Conservation (phyloP, 192 early-diverging fungal genomes). For the Rhizoclosmatium sp. region DNA sequence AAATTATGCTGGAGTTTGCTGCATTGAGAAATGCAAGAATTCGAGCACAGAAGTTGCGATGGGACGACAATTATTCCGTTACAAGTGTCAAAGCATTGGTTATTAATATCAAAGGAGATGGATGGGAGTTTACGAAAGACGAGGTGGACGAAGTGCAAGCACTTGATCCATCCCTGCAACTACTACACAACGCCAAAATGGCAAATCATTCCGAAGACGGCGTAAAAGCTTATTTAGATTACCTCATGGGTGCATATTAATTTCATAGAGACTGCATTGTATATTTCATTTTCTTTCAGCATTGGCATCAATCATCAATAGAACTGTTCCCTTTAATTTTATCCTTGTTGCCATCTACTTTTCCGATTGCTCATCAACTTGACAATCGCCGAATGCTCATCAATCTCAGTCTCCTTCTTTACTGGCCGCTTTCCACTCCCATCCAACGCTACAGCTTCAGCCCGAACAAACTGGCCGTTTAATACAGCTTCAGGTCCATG, state of each 20-base stretch:
- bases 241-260: slow-evolving; percentile 5
- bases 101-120: slow-evolving; percentile 19
- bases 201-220: slow-evolving; percentile 23
- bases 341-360: slow-evolving; percentile 34
- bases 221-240: slow-evolving; percentile 17
- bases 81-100: neutral
- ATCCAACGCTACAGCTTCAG: slow-evolving; percentile 28
- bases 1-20: slow-evolving; percentile 30
- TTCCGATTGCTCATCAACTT: slow-evolving; percentile 44
- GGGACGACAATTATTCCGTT: neutral
- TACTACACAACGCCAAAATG: slow-evolving; percentile 28
- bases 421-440: slow-evolving; percentile 5
- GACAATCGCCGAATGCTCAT: slow-evolving; percentile 16
- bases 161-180: neutral
- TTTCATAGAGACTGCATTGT: neutral
- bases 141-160: slow-evolving; percentile 3
- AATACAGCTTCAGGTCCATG: slow-evolving; percentile 30
- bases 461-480: slow-evolving; percentile 37
- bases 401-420: slow-evolving; percentile 37
- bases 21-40: neutral
- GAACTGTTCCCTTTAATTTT: no score
- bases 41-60: neutral
- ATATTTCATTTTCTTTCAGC: no score
- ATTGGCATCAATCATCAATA: no score
- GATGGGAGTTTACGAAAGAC: slow-evolving; percentile 32